These are phyloP conservation scores for Mycena sp. DNA, from an alignment of 1,284 basidiomycete genomes.

Conservation along the genomic window DNA sequence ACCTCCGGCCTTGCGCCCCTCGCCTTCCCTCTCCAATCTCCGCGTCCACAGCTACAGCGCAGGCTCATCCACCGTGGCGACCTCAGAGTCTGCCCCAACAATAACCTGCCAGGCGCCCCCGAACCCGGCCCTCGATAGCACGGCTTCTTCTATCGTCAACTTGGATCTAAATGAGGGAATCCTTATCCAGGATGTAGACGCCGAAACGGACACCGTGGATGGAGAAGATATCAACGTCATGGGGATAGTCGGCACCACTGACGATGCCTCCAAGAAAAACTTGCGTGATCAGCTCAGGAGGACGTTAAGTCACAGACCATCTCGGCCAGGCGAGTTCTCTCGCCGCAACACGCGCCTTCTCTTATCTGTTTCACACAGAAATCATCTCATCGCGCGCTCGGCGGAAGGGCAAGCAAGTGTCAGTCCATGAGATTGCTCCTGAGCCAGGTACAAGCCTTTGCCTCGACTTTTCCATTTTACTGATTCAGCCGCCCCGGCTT, in stretches of 20 bases:
- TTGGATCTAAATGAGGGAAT: constrained; percentile 71
- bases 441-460: constrained; percentile 40
- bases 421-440: constrained; percentile 43
- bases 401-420: constrained; percentile 39
- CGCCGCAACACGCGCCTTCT: not conserved
- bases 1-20: constrained; percentile 51
- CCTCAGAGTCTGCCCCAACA: constrained; percentile 33
- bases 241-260: constrained; percentile 53
- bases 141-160: constrained; percentile 72
- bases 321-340: constrained; percentile 45
- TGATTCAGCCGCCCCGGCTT: constrained; percentile 16
- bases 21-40: constrained; percentile 55
- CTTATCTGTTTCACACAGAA: constrained; percentile 24
- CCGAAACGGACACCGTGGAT: constrained; percentile 60
- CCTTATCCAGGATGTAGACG: constrained; percentile 70
- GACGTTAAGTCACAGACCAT: constrained; percentile 64
- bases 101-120: constrained; percentile 39
- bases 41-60: constrained; percentile 55
- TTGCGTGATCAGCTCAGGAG: constrained; percentile 75
- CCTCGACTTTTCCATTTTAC: constrained; percentile 9
- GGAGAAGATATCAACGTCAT: constrained; percentile 59
- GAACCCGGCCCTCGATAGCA: constrained; percentile 59
- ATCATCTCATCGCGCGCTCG: constrained; percentile 33
- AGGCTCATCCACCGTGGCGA: constrained; percentile 27
- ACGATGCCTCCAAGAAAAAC: constrained; percentile 68